Base-by-base conservation (phyloP, 2,329 filamentous ascomycete species). In the Aspergillus sp. region DNA sequence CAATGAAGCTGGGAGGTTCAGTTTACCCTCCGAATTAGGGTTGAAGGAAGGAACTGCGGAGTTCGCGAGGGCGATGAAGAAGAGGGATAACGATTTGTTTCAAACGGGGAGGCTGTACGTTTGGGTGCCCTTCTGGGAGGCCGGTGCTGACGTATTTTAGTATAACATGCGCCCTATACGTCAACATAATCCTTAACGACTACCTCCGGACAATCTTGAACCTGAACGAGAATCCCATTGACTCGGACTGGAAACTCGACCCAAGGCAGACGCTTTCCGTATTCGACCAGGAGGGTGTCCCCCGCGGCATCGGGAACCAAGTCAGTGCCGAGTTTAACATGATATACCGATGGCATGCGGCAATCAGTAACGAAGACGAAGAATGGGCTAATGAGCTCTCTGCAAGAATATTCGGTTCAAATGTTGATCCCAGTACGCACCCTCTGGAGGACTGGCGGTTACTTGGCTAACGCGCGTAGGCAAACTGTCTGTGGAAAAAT, bases 1-100 rank as follows among this genome's bases (percentile, higher is more conserved):
- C 74, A 91, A 91, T 64, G 89, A 91, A 71, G 81, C 83, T 46
- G 86, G 83, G 1, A 84, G 87, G 11, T 91, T 74, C 90, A 97
- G 71, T 9, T 19, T 19, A 19, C 19, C 19, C 19, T 19, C 19
- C 19, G 1, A 19, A 19, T 19, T 19, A 19, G 19, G 19, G 19
- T 19, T 19, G 19, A 19, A 19, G 19, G 19, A 19, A 19, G 19
- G 19, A 19, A 19, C 19, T 19, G 19, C 19, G 19, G 19, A 19
- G 19, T 19, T 19, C 2, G 19, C 19, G 19, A 19, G 19, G 19
- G 19, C 19, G 1, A 19, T 19, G 19, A 25, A 23, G 25, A 77
- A 72, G 54, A 74, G 76, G 61, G 76, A 80, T 53, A 74, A 77
- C 57, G 71, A 77, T 43, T 67, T 76, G 11, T 87, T 87, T 72